Evolutionary conservation across 2,329 filamentous ascomycete species (phyloP), one percentile per base, ranked within the genome.

Genomic region (Calonectria hawksworthii): DNA sequence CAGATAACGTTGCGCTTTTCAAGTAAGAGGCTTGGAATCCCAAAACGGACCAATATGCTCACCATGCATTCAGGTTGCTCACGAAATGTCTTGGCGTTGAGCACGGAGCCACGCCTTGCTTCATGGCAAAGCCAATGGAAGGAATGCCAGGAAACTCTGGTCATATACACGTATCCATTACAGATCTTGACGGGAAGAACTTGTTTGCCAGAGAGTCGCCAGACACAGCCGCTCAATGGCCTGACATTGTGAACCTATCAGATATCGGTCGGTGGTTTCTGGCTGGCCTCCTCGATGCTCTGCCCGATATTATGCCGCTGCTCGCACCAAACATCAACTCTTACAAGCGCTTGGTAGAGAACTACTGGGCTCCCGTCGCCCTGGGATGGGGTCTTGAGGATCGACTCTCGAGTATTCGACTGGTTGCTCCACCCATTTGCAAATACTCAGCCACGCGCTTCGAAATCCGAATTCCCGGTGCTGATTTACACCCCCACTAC

Each of bases 361-460:
- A 95, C 83, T 95, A 94, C 86, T 95, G 93, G 94, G 94, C 94
- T 0, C 94, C 94, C 0, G 93, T 95, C 21, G 94, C 93, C 0
- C 93, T 95, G 0, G 94, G 92, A 4, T 95, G 93, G 94, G 94
- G 94, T 3, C 85, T 95, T 7, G 94, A 95, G 83, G 93, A 95
- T 80, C 92, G 94, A 59, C 92, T 93, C 0, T 93, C 94, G 1
- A 93, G 91, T 0, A 92, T 95, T 70, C 89, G 26, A 26, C 38
- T 74, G 3, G 41, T 74, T 2, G 38, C 59, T 9, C 66, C 32
- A 7, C 94, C 94, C 0, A 93, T 92, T 0, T 89, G 92, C 3
- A 92, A 91, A 54, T 86, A 92, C 0, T 94, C 94, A 80, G 91
- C 93, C 0, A 95, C 93, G 11, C 88, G 94, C 41, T 92, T 95